Base-by-base conservation (phyloP, 2,329 filamentous ascomycete species). In the Aspergillus transmontanensis region DNA sequence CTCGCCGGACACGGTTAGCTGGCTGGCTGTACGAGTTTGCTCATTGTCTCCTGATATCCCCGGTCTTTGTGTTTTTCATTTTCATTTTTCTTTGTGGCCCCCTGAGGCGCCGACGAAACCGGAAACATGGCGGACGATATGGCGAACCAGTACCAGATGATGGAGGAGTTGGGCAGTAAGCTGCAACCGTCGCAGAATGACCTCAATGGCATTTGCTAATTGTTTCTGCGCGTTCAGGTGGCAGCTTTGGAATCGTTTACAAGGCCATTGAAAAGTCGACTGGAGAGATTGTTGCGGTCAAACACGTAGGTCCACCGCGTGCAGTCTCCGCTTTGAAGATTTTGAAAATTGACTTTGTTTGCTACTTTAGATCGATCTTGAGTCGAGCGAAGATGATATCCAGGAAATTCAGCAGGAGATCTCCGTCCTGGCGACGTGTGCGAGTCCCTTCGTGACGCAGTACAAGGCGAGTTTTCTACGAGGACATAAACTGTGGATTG, bases 321-420 rank as follows among this genome's bases (percentile, higher is more conserved):
- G 21, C 10, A 61, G 36, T 16, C 14, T n/a, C 6, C 28, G 19
- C 30, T 50, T 26, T 16, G 32, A 34, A 51, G 51, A 36, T 9
- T 59, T 30, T 50, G 32, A n/a, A n/a, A 19, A 48, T 50, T 57
- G 57, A 55, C 36, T 61, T 58, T 58, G 60, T 57, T 16, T 46
- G 53, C 19, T 19, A 43, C 32, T 30, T 23, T 77, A 98, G 93
- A 98, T 99, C 78, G 95, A 99, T 78, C 92, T 99, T 75, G 95
- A 99, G 81, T 96, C 94, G 63, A 98, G 93, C 83, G 94, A 96
- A 79, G 95, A 99, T 81, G 95, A 99, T 76, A 97, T 99, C 64
- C 91, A 94, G 78, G 95, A 99, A 76, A 98, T 99, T 63, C 94
- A 99, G 73, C 93, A 96, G 75, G 95, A 99, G 77, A 98, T 99